Evolutionary conservation across 345 rosid species (phyloP).

Genomic region (Nephelium lappaceum): DNA sequence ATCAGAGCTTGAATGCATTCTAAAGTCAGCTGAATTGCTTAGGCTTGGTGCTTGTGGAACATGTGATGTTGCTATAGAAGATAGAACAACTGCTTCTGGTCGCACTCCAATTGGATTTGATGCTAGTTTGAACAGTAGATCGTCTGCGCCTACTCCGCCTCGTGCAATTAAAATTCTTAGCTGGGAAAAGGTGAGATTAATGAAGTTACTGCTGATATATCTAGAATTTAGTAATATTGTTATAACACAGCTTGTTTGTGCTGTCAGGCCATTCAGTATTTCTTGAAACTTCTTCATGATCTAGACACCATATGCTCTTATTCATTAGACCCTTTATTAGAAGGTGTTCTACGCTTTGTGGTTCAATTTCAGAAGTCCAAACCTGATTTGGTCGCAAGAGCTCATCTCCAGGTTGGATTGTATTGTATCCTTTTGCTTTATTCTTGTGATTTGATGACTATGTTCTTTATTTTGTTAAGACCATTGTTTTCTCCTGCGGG

Average conservation of each 20-base stretch:
- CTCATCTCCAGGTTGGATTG: conserved; percentile 87
- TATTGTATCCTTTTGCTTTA: background rate
- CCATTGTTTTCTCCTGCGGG: background rate
- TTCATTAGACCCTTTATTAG: conserved; percentile 68
- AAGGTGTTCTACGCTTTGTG: conserved; percentile 70
- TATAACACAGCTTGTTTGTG: conserved; percentile 26
- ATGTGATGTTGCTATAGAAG: conserved; percentile 48
- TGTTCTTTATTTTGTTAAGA: background rate
- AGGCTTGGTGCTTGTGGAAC: conserved; percentile 36
- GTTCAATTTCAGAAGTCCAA: conserved; percentile 84
- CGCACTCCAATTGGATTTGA: conserved; percentile 84
- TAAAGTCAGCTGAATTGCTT: conserved; percentile 55
- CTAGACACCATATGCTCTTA: conserved; percentile 77
- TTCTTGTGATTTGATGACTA: background rate
- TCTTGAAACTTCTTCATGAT: conserved; percentile 87
- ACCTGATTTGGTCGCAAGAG: conserved; percentile 93
- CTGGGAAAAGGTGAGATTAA: conserved; percentile 71
- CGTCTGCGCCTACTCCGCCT: conserved; percentile 95
- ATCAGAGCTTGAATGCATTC: conserved; percentile 73
- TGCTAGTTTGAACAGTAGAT: conserved; percentile 77
- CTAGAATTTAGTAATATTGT: conserved; percentile 9
- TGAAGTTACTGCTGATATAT: conserved; percentile 7
- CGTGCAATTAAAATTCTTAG: conserved; percentile 87
- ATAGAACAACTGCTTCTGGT: conserved; percentile 89
- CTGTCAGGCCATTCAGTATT: conserved; percentile 83